A percentile compares a stretch with the other conserved stretches of the same genome.
Evolutionary conservation across 1,139 yeast species (phyloP).

Genomic region (Protomyces pachydermus): DNA sequence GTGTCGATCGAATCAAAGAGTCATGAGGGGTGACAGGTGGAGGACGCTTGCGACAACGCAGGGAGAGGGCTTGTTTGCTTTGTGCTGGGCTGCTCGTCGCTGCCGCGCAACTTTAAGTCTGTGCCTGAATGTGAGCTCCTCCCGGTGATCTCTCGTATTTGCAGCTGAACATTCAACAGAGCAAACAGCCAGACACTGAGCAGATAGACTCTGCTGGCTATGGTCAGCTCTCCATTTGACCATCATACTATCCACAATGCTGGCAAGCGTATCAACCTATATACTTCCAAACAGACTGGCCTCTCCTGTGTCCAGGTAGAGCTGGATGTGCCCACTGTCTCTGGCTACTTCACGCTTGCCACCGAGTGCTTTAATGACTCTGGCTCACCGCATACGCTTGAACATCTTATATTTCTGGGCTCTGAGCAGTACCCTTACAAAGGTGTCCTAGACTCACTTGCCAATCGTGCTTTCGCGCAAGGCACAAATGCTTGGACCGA

Average conservation of each 20-base stretch:
- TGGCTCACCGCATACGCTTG: slow-evolving; percentile 89
- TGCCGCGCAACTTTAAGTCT: too few relatives aligned
- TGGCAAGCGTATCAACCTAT: slow-evolving; percentile 7
- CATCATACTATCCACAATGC: slow-evolving; percentile 18
- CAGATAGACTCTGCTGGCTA: neutral
- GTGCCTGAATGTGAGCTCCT: too few relatives aligned
- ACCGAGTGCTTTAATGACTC: slow-evolving; percentile 82
- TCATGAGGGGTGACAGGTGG: too few relatives aligned
- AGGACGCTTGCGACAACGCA: too few relatives aligned
- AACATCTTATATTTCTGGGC: slow-evolving; percentile 93
- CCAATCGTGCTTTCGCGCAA: slow-evolving; percentile 74
- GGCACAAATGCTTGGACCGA: slow-evolving; percentile 95
- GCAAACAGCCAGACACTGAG: too few relatives aligned
- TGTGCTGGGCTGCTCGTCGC: too few relatives aligned
- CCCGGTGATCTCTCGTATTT: too few relatives aligned
- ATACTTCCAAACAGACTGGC: slow-evolving; percentile 50
- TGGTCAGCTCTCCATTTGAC: slow-evolving; percentile 21
- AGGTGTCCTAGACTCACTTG: slow-evolving; percentile 81
- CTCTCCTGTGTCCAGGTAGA: slow-evolving; percentile 70
- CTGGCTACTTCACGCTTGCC: slow-evolving; percentile 91
- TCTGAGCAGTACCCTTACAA: slow-evolving; percentile 83
- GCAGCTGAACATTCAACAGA: too few relatives aligned
- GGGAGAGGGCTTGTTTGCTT: too few relatives aligned
- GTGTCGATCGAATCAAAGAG: neutral
- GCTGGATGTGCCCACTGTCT: slow-evolving; percentile 82